Evolutionary conservation across 148 eudicot species (phyloP).

Genomic region (Camellia sinensis): DNA sequence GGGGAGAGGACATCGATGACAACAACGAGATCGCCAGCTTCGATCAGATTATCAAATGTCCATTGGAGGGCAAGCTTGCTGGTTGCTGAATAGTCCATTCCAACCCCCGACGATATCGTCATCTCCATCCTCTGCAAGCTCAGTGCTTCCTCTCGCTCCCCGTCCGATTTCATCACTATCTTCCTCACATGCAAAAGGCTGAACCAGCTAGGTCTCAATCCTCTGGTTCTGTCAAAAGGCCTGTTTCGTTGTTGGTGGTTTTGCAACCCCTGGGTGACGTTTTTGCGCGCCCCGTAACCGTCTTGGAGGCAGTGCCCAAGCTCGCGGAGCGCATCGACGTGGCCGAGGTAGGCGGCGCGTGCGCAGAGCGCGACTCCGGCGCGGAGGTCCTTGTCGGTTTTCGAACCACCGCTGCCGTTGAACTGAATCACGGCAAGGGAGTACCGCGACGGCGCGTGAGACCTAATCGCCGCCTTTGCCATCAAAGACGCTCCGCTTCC

Average conservation of each 20-base stretch:
- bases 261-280: slow-evolving; percentile 19
- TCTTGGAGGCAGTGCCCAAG: slow-evolving; percentile 52
- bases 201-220: too few species aligned
- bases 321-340: slow-evolving; percentile 40
- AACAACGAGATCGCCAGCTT: slow-evolving; percentile 31
- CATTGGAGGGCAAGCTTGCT: slow-evolving; percentile 49
- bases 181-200: too few species aligned
- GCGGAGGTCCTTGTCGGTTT: slow-evolving; percentile 32
- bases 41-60: slow-evolving; percentile 47
- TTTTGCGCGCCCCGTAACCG: slow-evolving; percentile 37
- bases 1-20: slow-evolving; percentile 43
- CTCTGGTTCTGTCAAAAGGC: too few species aligned
- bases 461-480: slow-evolving; percentile 39
- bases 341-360: slow-evolving; percentile 43
- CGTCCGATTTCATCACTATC: too few species aligned
- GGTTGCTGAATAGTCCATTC: slow-evolving; percentile 47
- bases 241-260: neutral
- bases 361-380: slow-evolving; percentile 40
- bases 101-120: too few species aligned
- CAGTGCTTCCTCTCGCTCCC: too few species aligned
- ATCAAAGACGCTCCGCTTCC: slow-evolving; percentile 33
- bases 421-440: slow-evolving; percentile 47
- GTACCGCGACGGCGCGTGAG: slow-evolving; percentile 40
- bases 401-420: slow-evolving; percentile 47
- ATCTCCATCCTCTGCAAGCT: too few species aligned